Conservation (phyloP, 768 basidiomycete species). For the Postia placenta region DNA sequence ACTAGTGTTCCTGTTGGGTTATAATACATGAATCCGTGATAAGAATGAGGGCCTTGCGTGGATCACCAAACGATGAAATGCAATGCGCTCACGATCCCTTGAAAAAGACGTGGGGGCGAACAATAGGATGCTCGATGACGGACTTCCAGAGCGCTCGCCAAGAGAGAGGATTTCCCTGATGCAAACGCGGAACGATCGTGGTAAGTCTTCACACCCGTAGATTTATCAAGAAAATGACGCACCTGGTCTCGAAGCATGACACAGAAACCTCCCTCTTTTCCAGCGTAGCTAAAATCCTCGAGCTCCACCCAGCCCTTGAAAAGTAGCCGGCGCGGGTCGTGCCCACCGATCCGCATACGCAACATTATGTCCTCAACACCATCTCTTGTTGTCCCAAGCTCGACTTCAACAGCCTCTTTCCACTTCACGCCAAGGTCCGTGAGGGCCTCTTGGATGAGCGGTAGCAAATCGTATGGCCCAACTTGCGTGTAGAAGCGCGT, state of each 20-base stretch:
- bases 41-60: too few species aligned
- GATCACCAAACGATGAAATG: too few species aligned
- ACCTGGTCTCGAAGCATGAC: slow-evolving; percentile 68
- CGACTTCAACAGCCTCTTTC: slow-evolving; percentile 31
- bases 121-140: slow-evolving; percentile 41
- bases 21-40: too few species aligned
- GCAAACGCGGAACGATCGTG: neutral
- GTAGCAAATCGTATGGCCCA: slow-evolving; percentile 45
- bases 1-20: too few species aligned
- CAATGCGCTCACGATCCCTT: too few species aligned
- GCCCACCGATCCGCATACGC: slow-evolving; percentile 57
- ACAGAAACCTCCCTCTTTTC: slow-evolving; percentile 54
- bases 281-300: slow-evolving; percentile 50
- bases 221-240: slow-evolving; percentile 18
- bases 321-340: slow-evolving; percentile 53
- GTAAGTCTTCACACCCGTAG: neutral
- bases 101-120: slow-evolving; percentile 54
- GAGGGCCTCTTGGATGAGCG: slow-evolving; percentile 50
- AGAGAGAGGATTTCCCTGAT: slow-evolving; percentile 68
- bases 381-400: slow-evolving; percentile 4
- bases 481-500: slow-evolving; percentile 76
- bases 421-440: slow-evolving; percentile 41
- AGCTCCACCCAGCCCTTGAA: slow-evolving; percentile 75
- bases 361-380: slow-evolving; percentile 1
- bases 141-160: slow-evolving; percentile 76